These are phyloP conservation scores for Paecilomyces variotii DNA, from an alignment of 2,329 filamentous ascomycete species.

Conservation along the genomic window DNA sequence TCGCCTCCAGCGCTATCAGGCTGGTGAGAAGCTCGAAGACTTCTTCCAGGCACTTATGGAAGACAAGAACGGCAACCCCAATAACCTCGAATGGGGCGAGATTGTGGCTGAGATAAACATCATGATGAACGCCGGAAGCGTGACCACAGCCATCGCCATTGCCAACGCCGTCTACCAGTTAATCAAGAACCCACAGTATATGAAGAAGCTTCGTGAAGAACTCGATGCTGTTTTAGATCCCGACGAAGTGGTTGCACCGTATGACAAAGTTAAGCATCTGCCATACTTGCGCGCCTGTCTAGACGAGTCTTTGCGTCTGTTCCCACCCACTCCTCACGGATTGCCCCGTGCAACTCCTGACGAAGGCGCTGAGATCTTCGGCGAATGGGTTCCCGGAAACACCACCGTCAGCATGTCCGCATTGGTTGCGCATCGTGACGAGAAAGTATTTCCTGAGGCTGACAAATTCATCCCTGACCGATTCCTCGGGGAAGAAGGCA, in stretches of 20 bases:
- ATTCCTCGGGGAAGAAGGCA: constrained; percentile 31
- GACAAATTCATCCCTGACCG: constrained; percentile 30
- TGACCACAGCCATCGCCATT: constrained; percentile 45
- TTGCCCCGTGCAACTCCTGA: constrained; percentile 39
- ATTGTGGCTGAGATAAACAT: constrained; percentile 45
- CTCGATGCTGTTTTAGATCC: constrained; percentile 34
- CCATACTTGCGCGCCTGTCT: constrained; percentile 47
- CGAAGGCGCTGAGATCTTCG: constrained; percentile 34
- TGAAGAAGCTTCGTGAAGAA: constrained; percentile 35
- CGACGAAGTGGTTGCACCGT: constrained; percentile 37
- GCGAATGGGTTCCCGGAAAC: constrained; percentile 23
- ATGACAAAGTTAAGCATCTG: constrained; percentile 44
- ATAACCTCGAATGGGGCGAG: constrained; percentile 44
- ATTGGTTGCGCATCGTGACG: constrained; percentile 30
- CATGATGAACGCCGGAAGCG: constrained; percentile 40
- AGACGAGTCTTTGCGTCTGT: constrained; percentile 43
- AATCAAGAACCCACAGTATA: constrained; percentile 35
- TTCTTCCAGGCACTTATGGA: constrained; percentile 49
- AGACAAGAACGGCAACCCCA: constrained; percentile 30
- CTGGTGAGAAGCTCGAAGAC: constrained; percentile 48
- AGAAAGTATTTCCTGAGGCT: constrained; percentile 24
- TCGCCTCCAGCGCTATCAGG: constrained; percentile 38
- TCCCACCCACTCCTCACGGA: constrained; percentile 37
- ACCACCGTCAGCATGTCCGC: constrained; percentile 37
- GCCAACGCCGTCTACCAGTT: constrained; percentile 45